These are phyloP conservation scores for Niebla homalea DNA, from an alignment of 495 filamentous ascomycete species.

Conservation along the genomic window DNA sequence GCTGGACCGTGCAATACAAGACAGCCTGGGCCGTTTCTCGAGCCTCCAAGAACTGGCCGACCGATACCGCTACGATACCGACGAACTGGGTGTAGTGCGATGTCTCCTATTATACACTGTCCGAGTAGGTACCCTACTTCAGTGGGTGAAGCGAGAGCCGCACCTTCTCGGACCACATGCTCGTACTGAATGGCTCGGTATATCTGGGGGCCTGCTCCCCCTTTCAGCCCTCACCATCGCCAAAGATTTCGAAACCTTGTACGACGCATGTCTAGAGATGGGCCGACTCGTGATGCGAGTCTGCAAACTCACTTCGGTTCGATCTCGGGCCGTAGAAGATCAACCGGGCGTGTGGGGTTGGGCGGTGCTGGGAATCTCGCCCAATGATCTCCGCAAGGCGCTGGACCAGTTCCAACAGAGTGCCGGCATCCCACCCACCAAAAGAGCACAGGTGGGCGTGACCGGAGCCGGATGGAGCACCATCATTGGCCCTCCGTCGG, in stretches of 20 bases:
- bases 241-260: slow-evolving; percentile 4
- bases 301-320: slow-evolving; percentile 2
- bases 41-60: not conserved
- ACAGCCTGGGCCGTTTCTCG: not conserved
- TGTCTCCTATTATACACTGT: slow-evolving; percentile 4
- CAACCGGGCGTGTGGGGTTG: slow-evolving; percentile 2
- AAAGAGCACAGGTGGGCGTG: slow-evolving; percentile 2
- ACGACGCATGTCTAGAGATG: slow-evolving; percentile 1
- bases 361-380: not conserved
- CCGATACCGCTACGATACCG: not conserved
- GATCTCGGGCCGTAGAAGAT: slow-evolving; percentile 5
- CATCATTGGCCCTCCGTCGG: slow-evolving; percentile 5
- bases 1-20: not conserved
- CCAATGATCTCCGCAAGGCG: slow-evolving; percentile 2
- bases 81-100: slow-evolving; percentile 6
- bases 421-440: not conserved
- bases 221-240: slow-evolving; percentile 2
- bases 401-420: slow-evolving; percentile 6
- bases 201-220: slow-evolving; percentile 5
- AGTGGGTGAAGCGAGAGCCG: slow-evolving; percentile 8
- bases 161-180: not conserved
- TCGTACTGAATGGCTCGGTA: slow-evolving; percentile 1
- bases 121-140: slow-evolving; percentile 1
- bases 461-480: slow-evolving; percentile 4
- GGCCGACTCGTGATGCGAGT: not conserved